phyloP scores from a whole-genome alignment of 139 green algal species.

The Chlamydomonas schloesseri region DNA sequence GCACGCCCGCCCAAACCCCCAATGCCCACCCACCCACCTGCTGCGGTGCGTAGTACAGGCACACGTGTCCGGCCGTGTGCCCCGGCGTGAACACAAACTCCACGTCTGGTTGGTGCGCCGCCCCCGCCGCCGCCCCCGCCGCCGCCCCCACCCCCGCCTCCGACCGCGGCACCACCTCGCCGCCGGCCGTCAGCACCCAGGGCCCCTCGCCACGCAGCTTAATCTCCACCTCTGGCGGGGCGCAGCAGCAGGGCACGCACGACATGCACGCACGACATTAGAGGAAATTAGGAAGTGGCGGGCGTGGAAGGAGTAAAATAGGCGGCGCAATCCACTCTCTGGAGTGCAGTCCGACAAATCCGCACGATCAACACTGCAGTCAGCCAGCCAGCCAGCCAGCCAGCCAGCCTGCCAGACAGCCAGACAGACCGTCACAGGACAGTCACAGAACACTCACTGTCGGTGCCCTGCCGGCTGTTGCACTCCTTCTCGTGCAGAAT shows the following conservation, averaged over 20 bases:
- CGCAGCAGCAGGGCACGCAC: background rate
- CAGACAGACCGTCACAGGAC: too few relatives aligned
- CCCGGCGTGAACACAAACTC: conserved; percentile 79
- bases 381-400: too few relatives aligned
- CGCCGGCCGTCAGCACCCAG: conserved; percentile 65
- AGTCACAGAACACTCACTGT: conserved; percentile 17
- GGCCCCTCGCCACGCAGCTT: conserved; percentile 75
- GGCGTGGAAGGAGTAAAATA: too few relatives aligned
- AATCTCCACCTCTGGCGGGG: conserved; percentile 63
- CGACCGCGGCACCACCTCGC: background rate
- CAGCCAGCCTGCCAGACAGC: too few relatives aligned
- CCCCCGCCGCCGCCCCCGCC: background rate
- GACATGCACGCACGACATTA: too few relatives aligned
- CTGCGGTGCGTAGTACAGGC: conserved; percentile 70
- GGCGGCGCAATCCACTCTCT: too few relatives aligned
- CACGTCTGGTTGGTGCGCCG: conserved; percentile 53
- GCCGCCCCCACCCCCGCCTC: background rate
- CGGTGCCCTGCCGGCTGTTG: conserved; percentile 22
- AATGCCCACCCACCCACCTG: background rate
- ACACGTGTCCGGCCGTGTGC: conserved; percentile 77
- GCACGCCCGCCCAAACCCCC: too few relatives aligned
- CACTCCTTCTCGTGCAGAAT: conserved; percentile 77
- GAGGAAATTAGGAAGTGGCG: too few relatives aligned
- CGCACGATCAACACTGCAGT: too few relatives aligned
- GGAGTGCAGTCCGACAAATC: too few relatives aligned